phyloP scores from a whole-genome alignment of 2,329 filamentous ascomycete genomes.

The Colletotrichum karsti region DNA sequence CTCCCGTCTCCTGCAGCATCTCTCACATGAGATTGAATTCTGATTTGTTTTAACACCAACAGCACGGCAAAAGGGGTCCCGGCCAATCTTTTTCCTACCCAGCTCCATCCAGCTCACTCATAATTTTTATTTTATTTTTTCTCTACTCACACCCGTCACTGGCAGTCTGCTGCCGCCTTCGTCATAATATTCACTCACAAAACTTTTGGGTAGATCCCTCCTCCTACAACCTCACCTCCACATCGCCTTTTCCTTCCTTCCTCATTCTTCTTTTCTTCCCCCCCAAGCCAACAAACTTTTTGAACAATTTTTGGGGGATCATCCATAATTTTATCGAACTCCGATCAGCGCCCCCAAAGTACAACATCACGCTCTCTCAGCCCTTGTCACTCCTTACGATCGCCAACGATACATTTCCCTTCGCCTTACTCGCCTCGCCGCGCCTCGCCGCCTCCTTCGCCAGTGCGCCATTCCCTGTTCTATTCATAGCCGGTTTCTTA shows the following conservation, averaged over 20 bases:
- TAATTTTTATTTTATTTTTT: background rate
- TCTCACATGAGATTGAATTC: conserved; percentile 10
- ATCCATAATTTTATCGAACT: background rate
- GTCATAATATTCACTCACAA: conserved; percentile 2
- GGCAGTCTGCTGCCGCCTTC: background rate
- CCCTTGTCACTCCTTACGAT: conserved; percentile 2
- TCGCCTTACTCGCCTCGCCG: conserved; percentile 1
- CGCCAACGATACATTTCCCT: background rate
- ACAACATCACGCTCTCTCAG: background rate
- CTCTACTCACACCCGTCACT: no score
- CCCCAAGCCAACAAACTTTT: background rate
- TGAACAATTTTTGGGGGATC: background rate
- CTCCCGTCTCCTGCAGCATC: conserved; percentile 8
- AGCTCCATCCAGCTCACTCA: no score
- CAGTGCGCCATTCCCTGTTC: conserved; percentile 22
- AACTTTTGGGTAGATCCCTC: conserved; percentile 1
- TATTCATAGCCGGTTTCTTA: conserved; percentile 24
- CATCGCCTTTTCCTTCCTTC: background rate
- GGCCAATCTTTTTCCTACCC: background rate
- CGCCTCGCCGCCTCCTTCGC: conserved; percentile 7
- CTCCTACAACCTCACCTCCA: background rate
- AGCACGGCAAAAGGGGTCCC: conserved; percentile 13
- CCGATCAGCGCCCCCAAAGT: background rate
- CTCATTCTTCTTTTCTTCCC: background rate
- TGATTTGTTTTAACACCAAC: conserved; percentile 1